Conservation (phyloP, 129 eudicot genomes). For the Saposhnikovia divaricata region DNA sequence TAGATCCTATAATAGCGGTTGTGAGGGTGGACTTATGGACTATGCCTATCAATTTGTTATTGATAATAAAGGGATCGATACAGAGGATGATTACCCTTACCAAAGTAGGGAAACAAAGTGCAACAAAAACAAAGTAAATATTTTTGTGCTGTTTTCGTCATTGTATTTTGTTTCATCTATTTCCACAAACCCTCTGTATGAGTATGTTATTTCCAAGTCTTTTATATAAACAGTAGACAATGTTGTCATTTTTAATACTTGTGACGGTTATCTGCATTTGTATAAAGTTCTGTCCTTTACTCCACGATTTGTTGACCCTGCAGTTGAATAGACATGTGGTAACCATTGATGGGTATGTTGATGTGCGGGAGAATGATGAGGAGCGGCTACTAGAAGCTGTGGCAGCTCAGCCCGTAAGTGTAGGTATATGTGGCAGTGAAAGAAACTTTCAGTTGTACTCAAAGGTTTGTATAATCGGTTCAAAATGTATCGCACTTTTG, state of each 20-base stretch:
- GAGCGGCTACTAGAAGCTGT: slow-evolving; percentile 60
- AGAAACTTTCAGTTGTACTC: slow-evolving; percentile 79
- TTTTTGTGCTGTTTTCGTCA: not conserved
- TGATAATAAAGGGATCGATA: slow-evolving; percentile 24
- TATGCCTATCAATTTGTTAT: slow-evolving; percentile 72
- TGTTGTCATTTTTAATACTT: not conserved
- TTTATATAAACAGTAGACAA: not conserved
- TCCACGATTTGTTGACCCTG: slow-evolving; percentile 12
- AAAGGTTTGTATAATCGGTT: slow-evolving; percentile 28
- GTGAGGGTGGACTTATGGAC: slow-evolving; percentile 97
- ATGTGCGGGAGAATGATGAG: slow-evolving; percentile 62
- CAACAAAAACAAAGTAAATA: slow-evolving; percentile 56
- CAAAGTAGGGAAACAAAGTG: slow-evolving; percentile 39
- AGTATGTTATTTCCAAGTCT: not conserved
- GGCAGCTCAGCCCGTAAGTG: slow-evolving; percentile 82
- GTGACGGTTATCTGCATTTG: not conserved
- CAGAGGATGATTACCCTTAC: slow-evolving; percentile 61
- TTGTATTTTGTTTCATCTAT: slow-evolving; percentile 1
- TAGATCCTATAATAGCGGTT: slow-evolving; percentile 59
- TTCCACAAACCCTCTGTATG: too few relatives aligned
- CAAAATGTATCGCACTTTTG: not conserved
- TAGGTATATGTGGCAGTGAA: slow-evolving; percentile 91
- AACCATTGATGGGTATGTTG: slow-evolving; percentile 72
- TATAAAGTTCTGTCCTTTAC: not conserved
- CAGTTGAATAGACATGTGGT: slow-evolving; percentile 66